Conservation (phyloP, 495 filamentous ascomycete species). For the Daldinia vernicosa region DNA sequence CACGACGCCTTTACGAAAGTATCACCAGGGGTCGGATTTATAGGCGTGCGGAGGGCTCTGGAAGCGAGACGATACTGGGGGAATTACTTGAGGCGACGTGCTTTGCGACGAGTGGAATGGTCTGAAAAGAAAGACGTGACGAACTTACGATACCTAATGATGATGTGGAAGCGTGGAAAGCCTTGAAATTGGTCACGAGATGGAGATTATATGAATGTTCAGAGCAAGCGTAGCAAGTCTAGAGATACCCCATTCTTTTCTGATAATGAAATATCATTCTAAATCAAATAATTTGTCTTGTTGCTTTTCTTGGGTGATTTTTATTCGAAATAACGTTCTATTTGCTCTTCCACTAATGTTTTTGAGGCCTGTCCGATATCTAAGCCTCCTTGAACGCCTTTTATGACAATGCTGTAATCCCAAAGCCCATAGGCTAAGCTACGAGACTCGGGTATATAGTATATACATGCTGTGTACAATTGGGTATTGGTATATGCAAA, state of each 20-base stretch:
- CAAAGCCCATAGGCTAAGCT: neutral
- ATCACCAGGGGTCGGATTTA: conserved; percentile 7
- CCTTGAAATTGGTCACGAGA: conserved; percentile 35
- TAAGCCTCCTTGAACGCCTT: neutral
- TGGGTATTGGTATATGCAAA: conserved; percentile 18
- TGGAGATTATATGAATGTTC: conserved; percentile 17
- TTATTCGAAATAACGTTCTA: neutral
- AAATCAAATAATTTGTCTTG: neutral
- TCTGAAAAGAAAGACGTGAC: conserved; percentile 14
- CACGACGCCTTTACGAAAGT: conserved; percentile 19
- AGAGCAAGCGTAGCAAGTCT: conserved; percentile 36
- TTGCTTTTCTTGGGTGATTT: neutral
- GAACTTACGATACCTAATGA: conserved; percentile 34
- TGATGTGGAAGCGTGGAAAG: conserved; percentile 1
- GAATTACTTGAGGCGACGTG: neutral
- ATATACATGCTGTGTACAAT: neutral
- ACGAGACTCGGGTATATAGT: neutral
- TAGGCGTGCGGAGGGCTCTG: conserved; percentile 42
- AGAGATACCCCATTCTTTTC: conserved; percentile 47
- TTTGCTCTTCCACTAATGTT: no score
- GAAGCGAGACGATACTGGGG: conserved; percentile 27
- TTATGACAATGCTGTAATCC: neutral
- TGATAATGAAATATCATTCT: conserved; percentile 32
- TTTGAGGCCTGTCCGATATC: neutral
- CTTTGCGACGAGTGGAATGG: conserved; percentile 26